phyloP scores from a whole-genome alignment of 2,329 filamentous ascomycete species.

The Sodiomyces alkalinus region DNA sequence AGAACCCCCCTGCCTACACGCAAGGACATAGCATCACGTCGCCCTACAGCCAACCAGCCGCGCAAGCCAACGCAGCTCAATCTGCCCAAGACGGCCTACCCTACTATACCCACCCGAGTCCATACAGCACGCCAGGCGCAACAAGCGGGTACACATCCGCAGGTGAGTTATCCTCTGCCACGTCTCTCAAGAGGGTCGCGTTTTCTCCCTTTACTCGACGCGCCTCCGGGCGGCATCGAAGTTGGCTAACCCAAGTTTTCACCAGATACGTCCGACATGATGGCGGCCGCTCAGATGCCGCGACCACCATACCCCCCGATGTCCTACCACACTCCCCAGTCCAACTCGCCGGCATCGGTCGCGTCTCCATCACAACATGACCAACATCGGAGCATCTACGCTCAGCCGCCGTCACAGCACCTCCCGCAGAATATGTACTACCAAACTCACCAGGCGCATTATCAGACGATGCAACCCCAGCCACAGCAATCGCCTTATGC shows the following conservation, averaged over 20 bases:
- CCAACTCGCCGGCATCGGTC: slow-evolving; percentile 85
- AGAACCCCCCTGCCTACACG: slow-evolving; percentile 53
- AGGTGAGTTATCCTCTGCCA: slow-evolving; percentile 46
- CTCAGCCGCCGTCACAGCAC: slow-evolving; percentile 62
- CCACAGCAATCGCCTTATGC: slow-evolving; percentile 43
- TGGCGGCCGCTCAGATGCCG: slow-evolving; percentile 54
- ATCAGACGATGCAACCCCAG: slow-evolving; percentile 52
- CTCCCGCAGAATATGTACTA: slow-evolving; percentile 74
- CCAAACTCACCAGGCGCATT: slow-evolving; percentile 40
- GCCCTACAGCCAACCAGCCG: slow-evolving; percentile 48
- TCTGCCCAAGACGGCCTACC: slow-evolving; percentile 48
- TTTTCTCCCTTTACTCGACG: slow-evolving; percentile 4
- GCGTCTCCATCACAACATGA: slow-evolving; percentile 82
- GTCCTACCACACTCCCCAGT: slow-evolving; percentile 83
- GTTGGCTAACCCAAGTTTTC: slow-evolving; percentile 8
- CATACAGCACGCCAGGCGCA: slow-evolving; percentile 70
- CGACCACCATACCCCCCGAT: slow-evolving; percentile 76
- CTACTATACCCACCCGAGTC: slow-evolving; percentile 66
- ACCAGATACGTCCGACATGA: slow-evolving; percentile 47
- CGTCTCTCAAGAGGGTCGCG: too few species aligned
- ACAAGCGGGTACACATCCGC: slow-evolving; percentile 76
- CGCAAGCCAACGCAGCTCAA: slow-evolving; percentile 45
- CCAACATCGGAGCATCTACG: slow-evolving; percentile 77
- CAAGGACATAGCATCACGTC: slow-evolving; percentile 49
- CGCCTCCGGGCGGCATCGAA: slow-evolving; percentile 2